Evolutionary conservation across 2,329 filamentous ascomycete genomes (phyloP), one percentile per base, ranked within the genome.

Genomic region (Colletotrichum somersetense): DNA sequence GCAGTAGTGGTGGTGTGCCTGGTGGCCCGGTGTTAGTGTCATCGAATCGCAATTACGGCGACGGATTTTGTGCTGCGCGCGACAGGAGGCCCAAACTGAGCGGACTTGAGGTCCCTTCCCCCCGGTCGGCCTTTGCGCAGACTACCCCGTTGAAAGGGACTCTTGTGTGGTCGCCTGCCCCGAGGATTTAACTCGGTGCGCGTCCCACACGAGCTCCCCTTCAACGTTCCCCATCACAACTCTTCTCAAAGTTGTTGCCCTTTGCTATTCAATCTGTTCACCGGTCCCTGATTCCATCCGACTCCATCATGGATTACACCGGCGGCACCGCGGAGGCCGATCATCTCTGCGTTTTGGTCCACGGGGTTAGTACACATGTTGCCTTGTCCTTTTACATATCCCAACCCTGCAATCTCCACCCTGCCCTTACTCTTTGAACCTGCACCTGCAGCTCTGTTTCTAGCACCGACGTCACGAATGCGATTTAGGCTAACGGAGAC

Each of bases 261-360:
- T 81, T 81, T 61, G 78, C 76, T 26, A 65, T 80, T 64, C 77
- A 76, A 71, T 80, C 79, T 72, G 75, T 80, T 69, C 77, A 81
- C 79, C 78, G 78, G 76, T 78, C 77, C 71, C 78, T 81, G 73
- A 76, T 81, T 73, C 77, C 75, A 59, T 74, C 76, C 66, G 61
- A 70, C 63, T 67, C 67, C 68, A 82, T 81, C 75, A 83, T 84
- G 79, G 82, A 86, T 74, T 85, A 85, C 77, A 85, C 82, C 72
- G 88, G 88, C 74, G 87, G 87, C 74, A 86, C 82, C 77, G 65
- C 79, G 56, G 82, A 87, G 71, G 90, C 91, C 59, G 87, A 92
- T 75, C 93, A 95, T 80, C 89, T 96, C 73, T 92, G 91, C 77
- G 92, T 96, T 53, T 85, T 96, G 56, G 91, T 95, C 64, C 93